Percentiles rank a stretch among this genome's conserved stretches.
These are phyloP conservation scores for Cryptococcus amylolentus DNA, from an alignment of 1,284 basidiomycete genomes.

Conservation along the genomic window DNA sequence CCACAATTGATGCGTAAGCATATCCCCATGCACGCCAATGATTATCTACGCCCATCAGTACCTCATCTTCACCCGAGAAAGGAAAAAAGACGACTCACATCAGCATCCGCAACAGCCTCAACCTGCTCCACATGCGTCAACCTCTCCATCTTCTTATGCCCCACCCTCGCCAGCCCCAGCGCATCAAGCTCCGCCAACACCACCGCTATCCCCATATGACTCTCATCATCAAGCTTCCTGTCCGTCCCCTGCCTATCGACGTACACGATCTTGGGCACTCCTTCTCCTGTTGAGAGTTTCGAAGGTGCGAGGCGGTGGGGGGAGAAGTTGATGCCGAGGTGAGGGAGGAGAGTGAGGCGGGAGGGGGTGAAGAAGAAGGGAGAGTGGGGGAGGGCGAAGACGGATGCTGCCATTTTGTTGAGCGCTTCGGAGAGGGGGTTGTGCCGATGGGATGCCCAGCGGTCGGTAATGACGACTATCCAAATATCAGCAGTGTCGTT, in stretches of 20 bases:
- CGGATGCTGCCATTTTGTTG: conserved; percentile 34
- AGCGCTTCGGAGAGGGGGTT: conserved; percentile 19
- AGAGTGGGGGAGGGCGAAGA: conserved; percentile 19
- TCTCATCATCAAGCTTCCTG: conserved; percentile 15
- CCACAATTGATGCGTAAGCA: conserved; percentile 27
- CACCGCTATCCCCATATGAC: conserved; percentile 14
- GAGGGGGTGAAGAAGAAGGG: conserved; percentile 22
- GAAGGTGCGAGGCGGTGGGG: conserved; percentile 1
- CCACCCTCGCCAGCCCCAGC: conserved; percentile 9
- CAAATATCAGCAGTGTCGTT: neutral
- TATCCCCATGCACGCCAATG: conserved; percentile 26
- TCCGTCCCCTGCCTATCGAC: conserved; percentile 30
- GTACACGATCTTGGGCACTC: conserved; percentile 26
- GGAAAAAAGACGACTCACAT: neutral
- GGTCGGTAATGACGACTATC: conserved; percentile 30
- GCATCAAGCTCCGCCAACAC: conserved; percentile 14
- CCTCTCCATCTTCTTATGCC: conserved; percentile 18
- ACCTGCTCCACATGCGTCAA: conserved; percentile 1
- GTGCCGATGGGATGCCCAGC: conserved; percentile 29
- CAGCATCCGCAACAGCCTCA: neutral
- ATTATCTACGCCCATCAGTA: conserved; percentile 13
- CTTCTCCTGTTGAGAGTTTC: neutral
- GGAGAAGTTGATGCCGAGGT: conserved; percentile 1
- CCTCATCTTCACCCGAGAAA: neutral
- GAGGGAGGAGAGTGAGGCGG: conserved; percentile 7